A percentile compares a stretch with the other conserved stretches of the same genome.
Conservation (phyloP, 106 monocot species). For the Dioscorea zingiberensis region DNA sequence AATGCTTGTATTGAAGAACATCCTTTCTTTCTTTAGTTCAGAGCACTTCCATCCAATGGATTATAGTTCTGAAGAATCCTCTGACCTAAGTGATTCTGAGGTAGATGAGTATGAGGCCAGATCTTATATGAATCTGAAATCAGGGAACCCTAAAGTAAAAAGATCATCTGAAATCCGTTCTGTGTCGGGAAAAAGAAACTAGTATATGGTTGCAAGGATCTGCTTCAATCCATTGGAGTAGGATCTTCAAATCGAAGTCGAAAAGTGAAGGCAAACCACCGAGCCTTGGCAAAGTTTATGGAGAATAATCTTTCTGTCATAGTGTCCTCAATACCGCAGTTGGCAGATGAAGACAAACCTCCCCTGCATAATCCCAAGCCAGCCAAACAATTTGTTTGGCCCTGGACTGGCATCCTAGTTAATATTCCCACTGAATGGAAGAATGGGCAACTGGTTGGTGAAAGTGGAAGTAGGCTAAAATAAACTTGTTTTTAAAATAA, state of each 20-base stretch:
- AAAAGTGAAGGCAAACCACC: constrained; percentile 55
- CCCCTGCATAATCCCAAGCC: constrained; percentile 7
- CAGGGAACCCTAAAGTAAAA: constrained; percentile 23
- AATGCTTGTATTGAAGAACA: too few relatives aligned
- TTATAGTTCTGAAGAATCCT: constrained; percentile 27
- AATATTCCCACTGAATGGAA: too few relatives aligned
- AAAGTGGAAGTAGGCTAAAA: too few relatives aligned
- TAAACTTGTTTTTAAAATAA: too few relatives aligned
- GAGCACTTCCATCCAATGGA: too few relatives aligned
- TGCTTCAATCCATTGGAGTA: constrained; percentile 52
- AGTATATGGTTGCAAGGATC: constrained; percentile 50
- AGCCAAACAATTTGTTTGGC: constrained; percentile 59
- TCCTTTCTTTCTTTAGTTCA: too few relatives aligned
- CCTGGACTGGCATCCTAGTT: constrained; percentile 81
- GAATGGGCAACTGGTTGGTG: too few relatives aligned
- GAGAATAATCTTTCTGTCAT: constrained; percentile 24
- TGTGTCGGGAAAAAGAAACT: constrained; percentile 60
- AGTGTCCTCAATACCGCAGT: constrained; percentile 8
- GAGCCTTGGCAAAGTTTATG: constrained; percentile 7
- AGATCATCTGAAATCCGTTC: constrained; percentile 46
- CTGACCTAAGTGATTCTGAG: constrained; percentile 70
- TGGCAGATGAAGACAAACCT: constrained; percentile 1
- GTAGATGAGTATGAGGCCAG: constrained; percentile 33
- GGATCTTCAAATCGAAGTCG: constrained; percentile 43
- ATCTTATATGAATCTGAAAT: constrained; percentile 19